A percentile compares a stretch with the other conserved stretches of the same genome.
These are phyloP conservation scores for Trypanosoma lewisi DNA, from an alignment of 208 protist genomes.

Conservation along the genomic window DNA sequence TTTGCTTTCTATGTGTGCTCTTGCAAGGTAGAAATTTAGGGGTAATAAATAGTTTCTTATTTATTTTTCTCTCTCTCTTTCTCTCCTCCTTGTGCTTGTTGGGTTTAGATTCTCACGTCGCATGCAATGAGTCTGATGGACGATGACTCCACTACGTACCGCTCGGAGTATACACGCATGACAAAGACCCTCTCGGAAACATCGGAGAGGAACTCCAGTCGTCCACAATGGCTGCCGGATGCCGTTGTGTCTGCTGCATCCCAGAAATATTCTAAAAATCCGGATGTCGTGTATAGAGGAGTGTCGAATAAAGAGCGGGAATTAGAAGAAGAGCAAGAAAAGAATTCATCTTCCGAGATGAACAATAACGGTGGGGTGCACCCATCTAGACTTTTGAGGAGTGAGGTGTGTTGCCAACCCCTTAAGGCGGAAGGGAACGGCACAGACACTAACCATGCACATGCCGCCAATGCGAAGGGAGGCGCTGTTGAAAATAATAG, in stretches of 20 bases:
- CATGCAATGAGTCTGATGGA: constrained; percentile 4
- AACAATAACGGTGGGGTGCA: too few relatives aligned
- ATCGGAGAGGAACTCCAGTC: background rate
- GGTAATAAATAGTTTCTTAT: too few relatives aligned
- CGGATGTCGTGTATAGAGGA: too few relatives aligned
- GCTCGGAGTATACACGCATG: background rate
- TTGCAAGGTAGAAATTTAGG: background rate
- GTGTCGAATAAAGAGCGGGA: too few relatives aligned
- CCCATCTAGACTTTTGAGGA: too few relatives aligned
- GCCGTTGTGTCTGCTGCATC: background rate
- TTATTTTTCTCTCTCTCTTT: too few relatives aligned
- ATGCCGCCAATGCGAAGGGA: background rate
- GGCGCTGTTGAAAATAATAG: background rate
- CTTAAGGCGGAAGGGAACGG: too few relatives aligned
- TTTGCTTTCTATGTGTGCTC: constrained; percentile 1
- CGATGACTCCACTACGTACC: constrained; percentile 22
- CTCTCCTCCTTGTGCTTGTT: background rate
- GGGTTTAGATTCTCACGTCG: too few relatives aligned
- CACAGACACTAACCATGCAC: background rate
- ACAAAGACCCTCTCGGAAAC: background rate
- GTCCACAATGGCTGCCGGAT: background rate
- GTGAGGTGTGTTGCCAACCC: too few relatives aligned
- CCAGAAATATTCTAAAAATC: too few relatives aligned
- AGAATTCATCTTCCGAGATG: too few relatives aligned
- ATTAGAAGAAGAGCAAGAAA: too few relatives aligned